Conservation (phyloP, 2,329 filamentous ascomycete species). For the Cladosporium sp. region DNA sequence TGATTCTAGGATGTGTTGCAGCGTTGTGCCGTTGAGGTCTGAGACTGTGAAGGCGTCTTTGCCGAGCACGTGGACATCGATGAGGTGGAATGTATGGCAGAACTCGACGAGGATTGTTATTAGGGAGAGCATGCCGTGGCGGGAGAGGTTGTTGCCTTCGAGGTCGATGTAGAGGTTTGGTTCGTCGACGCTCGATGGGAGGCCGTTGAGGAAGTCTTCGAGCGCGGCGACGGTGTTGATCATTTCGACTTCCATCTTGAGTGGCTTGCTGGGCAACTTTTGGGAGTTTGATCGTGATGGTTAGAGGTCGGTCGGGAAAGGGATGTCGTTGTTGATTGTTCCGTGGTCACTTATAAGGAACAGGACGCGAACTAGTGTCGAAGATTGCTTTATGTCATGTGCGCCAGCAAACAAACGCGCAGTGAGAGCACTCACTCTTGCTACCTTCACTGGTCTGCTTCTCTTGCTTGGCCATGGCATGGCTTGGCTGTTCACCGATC, state of each 20-base stretch:
- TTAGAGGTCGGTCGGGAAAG: no score
- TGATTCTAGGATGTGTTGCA: conserved; percentile 45
- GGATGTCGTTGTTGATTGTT: no score
- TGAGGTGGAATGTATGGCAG: conserved; percentile 35
- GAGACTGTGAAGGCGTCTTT: conserved; percentile 38
- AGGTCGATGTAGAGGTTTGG: conserved; percentile 45
- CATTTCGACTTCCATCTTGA: background rate
- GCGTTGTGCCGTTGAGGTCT: conserved; percentile 17
- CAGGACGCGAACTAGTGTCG: no score
- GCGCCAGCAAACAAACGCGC: no score
- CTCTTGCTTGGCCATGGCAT: no score
- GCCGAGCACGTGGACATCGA: conserved; percentile 43
- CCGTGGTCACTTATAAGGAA: no score
- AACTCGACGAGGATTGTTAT: conserved; percentile 37
- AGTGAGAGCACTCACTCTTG: no score
- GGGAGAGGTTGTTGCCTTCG: conserved; percentile 44
- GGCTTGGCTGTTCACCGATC: no score
- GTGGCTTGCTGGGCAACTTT: background rate
- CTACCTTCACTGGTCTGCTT: no score
- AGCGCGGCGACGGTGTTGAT: background rate
- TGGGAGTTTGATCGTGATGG: background rate
- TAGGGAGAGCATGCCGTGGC: conserved; percentile 45
- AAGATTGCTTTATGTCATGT: no score
- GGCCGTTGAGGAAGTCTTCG: background rate
- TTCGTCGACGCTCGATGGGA: background rate